phyloP scores from a whole-genome alignment of 2,329 filamentous ascomycete species.

The Fusarium ambrosium region DNA sequence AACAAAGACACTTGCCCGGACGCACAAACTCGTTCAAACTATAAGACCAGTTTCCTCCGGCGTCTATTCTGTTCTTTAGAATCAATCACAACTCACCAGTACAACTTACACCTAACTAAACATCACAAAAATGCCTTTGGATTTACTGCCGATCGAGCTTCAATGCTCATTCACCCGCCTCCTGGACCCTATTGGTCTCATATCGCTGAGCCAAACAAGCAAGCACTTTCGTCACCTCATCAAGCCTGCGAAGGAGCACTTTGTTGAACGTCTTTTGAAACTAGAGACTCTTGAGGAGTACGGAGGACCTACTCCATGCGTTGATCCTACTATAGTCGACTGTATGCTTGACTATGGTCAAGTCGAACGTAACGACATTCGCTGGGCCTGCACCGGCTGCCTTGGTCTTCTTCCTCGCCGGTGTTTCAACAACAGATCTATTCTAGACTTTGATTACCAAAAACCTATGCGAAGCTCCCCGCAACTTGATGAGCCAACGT shows the following conservation, averaged over 20 bases:
- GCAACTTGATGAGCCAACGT: neutral
- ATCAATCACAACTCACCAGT: neutral
- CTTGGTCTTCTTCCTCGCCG: slow-evolving; percentile 26
- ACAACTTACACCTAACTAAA: neutral
- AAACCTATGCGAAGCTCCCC: slow-evolving; percentile 25
- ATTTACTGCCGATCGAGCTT: slow-evolving; percentile 22
- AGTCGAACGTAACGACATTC: slow-evolving; percentile 12
- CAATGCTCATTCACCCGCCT: slow-evolving; percentile 29
- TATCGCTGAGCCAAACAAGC: slow-evolving; percentile 30
- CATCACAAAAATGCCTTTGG: slow-evolving; percentile 8
- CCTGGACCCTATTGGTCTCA: slow-evolving; percentile 31
- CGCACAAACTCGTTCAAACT: neutral
- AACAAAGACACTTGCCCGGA: neutral
- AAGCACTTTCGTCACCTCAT: slow-evolving; percentile 22
- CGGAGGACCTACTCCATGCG: slow-evolving; percentile 8
- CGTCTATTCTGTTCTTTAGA: neutral
- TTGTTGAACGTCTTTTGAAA: slow-evolving; percentile 22
- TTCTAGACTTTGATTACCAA: slow-evolving; percentile 15
- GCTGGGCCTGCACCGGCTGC: slow-evolving; percentile 31
- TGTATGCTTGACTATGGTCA: neutral
- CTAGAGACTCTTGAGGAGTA: slow-evolving; percentile 1
- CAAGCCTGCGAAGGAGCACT: slow-evolving; percentile 13
- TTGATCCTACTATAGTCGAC: neutral
- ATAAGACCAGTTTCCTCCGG: neutral
- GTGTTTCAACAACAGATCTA: slow-evolving; percentile 23